A percentile compares a stretch with the other conserved stretches of the same genome.
Evolutionary conservation across 768 basidiomycete genomes (phyloP).

Genomic region (Boletus speciosus): DNA sequence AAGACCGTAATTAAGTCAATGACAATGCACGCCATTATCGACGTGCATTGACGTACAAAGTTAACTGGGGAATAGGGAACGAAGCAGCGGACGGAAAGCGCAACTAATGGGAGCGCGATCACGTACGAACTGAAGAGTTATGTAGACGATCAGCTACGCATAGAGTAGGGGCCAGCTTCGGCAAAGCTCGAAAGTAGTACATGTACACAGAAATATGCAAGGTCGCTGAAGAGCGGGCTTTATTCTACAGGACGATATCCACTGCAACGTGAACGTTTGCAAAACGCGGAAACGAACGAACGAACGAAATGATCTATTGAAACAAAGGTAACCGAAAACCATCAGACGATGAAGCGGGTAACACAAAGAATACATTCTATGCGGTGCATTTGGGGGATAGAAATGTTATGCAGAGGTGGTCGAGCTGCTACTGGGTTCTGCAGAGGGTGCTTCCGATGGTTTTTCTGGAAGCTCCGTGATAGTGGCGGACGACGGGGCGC

Average conservation of each 20-base stretch:
- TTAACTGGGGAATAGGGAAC: neutral
- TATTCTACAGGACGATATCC: slow-evolving; percentile 27
- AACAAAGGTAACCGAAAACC: slow-evolving; percentile 19
- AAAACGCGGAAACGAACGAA: slow-evolving; percentile 2
- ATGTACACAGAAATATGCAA: slow-evolving; percentile 31
- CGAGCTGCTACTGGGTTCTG: slow-evolving; percentile 16
- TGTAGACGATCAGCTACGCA: slow-evolving; percentile 20
- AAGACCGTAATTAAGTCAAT: neutral
- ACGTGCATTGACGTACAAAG: neutral
- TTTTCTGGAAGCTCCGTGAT: slow-evolving; percentile 26
- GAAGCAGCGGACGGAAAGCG: slow-evolving; percentile 8
- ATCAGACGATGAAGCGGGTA: slow-evolving; percentile 12
- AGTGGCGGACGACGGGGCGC: slow-evolving; percentile 10
- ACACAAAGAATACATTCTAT: slow-evolving; percentile 28
- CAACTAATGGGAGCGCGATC: slow-evolving; percentile 5
- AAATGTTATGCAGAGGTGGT: slow-evolving; percentile 19
- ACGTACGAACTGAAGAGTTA: slow-evolving; percentile 6
- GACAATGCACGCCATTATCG: neutral
- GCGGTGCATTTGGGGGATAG: neutral
- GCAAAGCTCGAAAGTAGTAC: slow-evolving; percentile 17
- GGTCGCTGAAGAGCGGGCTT: slow-evolving; percentile 7
- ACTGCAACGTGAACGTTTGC: slow-evolving; percentile 7
- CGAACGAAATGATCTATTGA: slow-evolving; percentile 24
- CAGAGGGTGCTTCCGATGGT: slow-evolving; percentile 19
- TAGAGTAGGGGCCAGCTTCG: slow-evolving; percentile 13